Evolutionary conservation across 768 basidiomycete species (phyloP), one percentile per base, ranked within the genome.

Genomic region (Tylopilus rubrobrunneus): DNA sequence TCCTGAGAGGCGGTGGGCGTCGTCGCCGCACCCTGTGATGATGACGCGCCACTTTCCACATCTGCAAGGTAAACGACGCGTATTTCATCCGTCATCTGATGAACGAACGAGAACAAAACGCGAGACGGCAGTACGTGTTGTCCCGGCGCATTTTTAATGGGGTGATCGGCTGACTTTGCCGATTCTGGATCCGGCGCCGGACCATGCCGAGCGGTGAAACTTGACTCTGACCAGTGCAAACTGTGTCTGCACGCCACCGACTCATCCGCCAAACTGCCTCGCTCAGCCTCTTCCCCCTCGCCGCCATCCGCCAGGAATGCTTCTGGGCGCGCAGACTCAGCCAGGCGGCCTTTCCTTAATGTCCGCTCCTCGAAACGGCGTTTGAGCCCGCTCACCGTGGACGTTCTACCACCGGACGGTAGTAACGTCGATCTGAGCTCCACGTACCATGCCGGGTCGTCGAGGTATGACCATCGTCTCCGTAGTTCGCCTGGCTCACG

Each of bases 371-470:
- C 57, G 1, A 70, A 54, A 55, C 65, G 67, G 42, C 67, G 60
- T 36, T 60, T 58, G 4, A 65, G 59, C 39, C 61, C 68, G 28
- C 55, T 67, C 55, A 60, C 60, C 28, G 51, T 61, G 41, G 56
- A 55, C 27, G 53, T 40, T 37, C 49, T 54, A 17, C 66, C 55
- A 3, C 68, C 65, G 23, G 56, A 67, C 28, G 57, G 60, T 39
- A 68, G 71, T 53, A 70, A 69, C 55, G 63, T 83, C 60, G 89
- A 85, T 60, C 83, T 89, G 84, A 92, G 88, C 63, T 91, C 89
- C 12, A 92, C 89, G 60, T 92, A 92, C 71, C 86, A 90, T 54
- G 90, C 85, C 28, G 90, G 90, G 43, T 89, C 89, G 33, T 91
- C 89, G 10, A 83, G 86, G 88, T 87, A 62, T 57, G 80, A 62